Percentiles rank a stretch among this genome's conserved stretches.
Evolutionary conservation across 768 basidiomycete species (phyloP).

Genomic region (Lactarius deliciosus): DNA sequence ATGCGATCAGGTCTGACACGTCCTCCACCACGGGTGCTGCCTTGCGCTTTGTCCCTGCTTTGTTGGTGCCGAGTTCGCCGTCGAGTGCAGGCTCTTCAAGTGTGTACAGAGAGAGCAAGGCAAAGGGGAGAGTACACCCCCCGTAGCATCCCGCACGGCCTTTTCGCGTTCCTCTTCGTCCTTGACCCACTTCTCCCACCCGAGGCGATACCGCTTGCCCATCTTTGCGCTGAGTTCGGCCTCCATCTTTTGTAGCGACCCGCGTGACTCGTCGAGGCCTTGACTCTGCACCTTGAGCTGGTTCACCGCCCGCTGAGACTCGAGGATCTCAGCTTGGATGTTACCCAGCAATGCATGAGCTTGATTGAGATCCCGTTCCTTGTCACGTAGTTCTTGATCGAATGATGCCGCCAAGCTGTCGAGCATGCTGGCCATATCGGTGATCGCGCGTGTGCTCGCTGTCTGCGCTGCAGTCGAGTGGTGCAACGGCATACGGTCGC

Average conservation of each 20-base stretch:
- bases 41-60: slow-evolving; percentile 46
- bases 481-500: slow-evolving; percentile 73
- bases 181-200: slow-evolving; percentile 92
- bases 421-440: slow-evolving; percentile 83
- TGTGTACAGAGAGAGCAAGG: slow-evolving; percentile 42
- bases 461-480: slow-evolving; percentile 83
- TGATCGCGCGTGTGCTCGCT: slow-evolving; percentile 80
- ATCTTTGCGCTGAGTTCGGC: slow-evolving; percentile 68
- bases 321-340: slow-evolving; percentile 87
- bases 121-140: slow-evolving; percentile 50
- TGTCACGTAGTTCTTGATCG: slow-evolving; percentile 87
- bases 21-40: slow-evolving; percentile 49
- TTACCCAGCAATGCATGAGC: slow-evolving; percentile 83
- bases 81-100: slow-evolving; percentile 33
- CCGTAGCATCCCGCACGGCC: slow-evolving; percentile 58
- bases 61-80: slow-evolving; percentile 14
- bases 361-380: slow-evolving; percentile 88
- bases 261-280: slow-evolving; percentile 58
- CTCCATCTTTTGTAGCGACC: slow-evolving; percentile 61
- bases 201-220: slow-evolving; percentile 76
- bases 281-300: slow-evolving; percentile 71
- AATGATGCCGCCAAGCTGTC: slow-evolving; percentile 87
- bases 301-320: slow-evolving; percentile 72
- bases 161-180: slow-evolving; percentile 81
- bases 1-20: slow-evolving; percentile 57